These are phyloP conservation scores for Cicer cuneatum DNA, from an alignment of 306 rosid species.

Conservation along the genomic window DNA sequence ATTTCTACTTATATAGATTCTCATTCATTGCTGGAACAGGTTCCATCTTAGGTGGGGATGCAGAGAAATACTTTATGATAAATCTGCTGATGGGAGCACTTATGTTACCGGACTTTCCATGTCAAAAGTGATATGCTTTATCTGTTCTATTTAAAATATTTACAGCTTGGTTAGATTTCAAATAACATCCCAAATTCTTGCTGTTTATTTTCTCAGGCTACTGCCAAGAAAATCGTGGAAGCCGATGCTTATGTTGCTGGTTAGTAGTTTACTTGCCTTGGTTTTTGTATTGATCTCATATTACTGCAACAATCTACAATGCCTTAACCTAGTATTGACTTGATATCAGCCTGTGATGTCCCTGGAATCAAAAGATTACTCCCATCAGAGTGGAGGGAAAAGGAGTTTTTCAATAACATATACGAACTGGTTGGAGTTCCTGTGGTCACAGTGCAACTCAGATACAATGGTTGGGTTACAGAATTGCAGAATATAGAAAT, in stretches of 20 bases:
- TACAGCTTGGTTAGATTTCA: conserved; percentile 40
- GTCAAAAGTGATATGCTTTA: conserved; percentile 66
- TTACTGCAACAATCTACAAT: conserved; percentile 23
- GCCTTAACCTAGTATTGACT: conserved; percentile 43
- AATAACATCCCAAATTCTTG: conserved; percentile 30
- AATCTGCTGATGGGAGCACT: conserved; percentile 70
- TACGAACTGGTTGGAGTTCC: conserved; percentile 94
- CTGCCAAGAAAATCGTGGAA: conserved; percentile 75
- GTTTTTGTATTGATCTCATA: conserved; percentile 21
- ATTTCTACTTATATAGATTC: conserved; percentile 41
- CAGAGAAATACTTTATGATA: conserved; percentile 81
- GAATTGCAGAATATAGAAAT: conserved; percentile 91
- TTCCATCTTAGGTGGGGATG: conserved; percentile 99
- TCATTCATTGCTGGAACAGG: conserved; percentile 61
- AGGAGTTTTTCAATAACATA: conserved; percentile 78
- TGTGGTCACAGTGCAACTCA: conserved; percentile 97
- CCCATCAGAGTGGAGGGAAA: conserved; percentile 85
- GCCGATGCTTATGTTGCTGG: conserved; percentile 99
- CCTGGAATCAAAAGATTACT: conserved; percentile 94
- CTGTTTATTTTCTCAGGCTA: conserved; percentile 65
- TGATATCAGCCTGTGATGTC: conserved; percentile 91
- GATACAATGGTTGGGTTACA: conserved; percentile 98
- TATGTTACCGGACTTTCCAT: conserved; percentile 77
- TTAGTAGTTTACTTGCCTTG: conserved; percentile 51
- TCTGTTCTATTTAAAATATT: conserved; percentile 22